Evolutionary conservation across 2,329 filamentous ascomycete species (phyloP).

Genomic region (Hymenoscyphus repandus): DNA sequence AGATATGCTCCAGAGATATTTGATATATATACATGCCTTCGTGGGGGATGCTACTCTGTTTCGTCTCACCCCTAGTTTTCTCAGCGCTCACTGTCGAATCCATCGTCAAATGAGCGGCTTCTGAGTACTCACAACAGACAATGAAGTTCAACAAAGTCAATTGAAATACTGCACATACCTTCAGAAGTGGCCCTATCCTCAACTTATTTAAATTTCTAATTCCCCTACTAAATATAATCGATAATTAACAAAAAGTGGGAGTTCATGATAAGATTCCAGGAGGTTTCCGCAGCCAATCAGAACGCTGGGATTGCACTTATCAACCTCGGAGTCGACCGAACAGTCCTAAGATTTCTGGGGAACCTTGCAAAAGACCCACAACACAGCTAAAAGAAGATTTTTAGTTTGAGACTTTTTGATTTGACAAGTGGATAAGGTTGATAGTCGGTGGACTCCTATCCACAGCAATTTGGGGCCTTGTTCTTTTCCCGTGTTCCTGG

Average conservation of each 20-base stretch:
- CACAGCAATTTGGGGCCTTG: neutral
- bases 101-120: too few species aligned
- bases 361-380: neutral
- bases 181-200: too few species aligned
- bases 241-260: constrained; percentile 1
- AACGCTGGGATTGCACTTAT: constrained; percentile 15
- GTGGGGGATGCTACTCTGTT: too few species aligned
- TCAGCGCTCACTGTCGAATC: too few species aligned
- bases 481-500: neutral
- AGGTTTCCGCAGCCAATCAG: constrained; percentile 17
- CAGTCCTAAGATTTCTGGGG: constrained; percentile 4
- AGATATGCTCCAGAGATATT: neutral
- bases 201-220: constrained; percentile 7
- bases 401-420: neutral
- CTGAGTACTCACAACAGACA: too few species aligned
- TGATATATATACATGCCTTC: neutral
- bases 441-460: constrained; percentile 10
- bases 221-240: neutral
- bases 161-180: too few species aligned
- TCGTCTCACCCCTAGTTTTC: too few species aligned
- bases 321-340: constrained; percentile 15
- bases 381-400: too few species aligned
- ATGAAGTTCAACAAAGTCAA: too few species aligned
- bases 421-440: neutral
- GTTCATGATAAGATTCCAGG: constrained; percentile 17